phyloP scores from a whole-genome alignment of 805 yeast genomes.

The Candida easanensis region DNA sequence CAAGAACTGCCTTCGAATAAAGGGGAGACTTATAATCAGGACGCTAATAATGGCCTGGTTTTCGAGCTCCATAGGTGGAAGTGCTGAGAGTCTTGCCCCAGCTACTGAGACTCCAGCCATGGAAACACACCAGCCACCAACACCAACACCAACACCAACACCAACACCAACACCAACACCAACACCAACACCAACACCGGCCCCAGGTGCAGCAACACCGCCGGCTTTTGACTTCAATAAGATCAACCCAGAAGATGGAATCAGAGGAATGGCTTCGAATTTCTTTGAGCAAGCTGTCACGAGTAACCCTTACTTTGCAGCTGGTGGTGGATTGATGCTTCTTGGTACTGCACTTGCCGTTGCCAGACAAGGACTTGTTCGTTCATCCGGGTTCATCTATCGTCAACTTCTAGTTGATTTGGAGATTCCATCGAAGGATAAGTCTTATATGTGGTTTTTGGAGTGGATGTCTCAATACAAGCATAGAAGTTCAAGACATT shows the following conservation, averaged over 20 bases:
- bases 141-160: background rate
- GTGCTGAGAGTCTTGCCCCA: background rate
- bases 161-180: constrained; percentile 8
- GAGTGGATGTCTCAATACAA: constrained; percentile 94
- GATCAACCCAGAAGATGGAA: constrained; percentile 22
- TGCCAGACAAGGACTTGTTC: constrained; percentile 63
- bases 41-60: constrained; percentile 1
- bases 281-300: constrained; percentile 54
- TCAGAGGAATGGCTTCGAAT: constrained; percentile 31
- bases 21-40: no score
- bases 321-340: constrained; percentile 97
- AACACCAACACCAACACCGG: constrained; percentile 1
- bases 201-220: constrained; percentile 13
- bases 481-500: constrained; percentile 71
- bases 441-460: constrained; percentile 90
- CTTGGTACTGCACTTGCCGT: constrained; percentile 87
- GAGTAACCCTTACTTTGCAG: constrained; percentile 93
- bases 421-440: constrained; percentile 91
- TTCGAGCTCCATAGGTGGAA: background rate
- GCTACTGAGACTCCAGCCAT: background rate
- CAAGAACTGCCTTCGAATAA: no score
- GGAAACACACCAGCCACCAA: background rate
- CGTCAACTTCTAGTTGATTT: constrained; percentile 85
- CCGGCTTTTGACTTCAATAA: constrained; percentile 25
- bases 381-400: constrained; percentile 65